Percentiles rank a stretch among this genome's conserved stretches.
phyloP scores from a whole-genome alignment of 768 basidiomycete species.

The Leccinum broughii region DNA sequence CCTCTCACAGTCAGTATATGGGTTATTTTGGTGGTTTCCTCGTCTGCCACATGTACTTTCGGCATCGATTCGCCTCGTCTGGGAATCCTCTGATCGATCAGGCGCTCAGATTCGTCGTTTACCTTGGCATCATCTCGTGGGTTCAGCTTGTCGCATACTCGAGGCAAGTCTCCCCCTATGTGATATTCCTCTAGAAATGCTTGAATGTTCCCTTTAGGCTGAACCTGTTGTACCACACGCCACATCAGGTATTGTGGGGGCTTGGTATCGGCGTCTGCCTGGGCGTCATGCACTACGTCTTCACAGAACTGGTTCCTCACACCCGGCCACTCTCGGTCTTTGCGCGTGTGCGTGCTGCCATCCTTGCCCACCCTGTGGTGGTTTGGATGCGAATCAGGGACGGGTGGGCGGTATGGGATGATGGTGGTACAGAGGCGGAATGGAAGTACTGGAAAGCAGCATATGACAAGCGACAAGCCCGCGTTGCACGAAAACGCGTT shows the following conservation, averaged over 20 bases:
- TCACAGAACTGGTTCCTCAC: constrained; percentile 59
- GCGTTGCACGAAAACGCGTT: constrained; percentile 19
- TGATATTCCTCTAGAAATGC: background rate
- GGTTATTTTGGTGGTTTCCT: constrained; percentile 82
- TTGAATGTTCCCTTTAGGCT: constrained; percentile 42
- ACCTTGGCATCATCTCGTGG: constrained; percentile 55
- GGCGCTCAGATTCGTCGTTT: constrained; percentile 48
- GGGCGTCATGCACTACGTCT: constrained; percentile 54
- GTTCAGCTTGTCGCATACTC: constrained; percentile 74
- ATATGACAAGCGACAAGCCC: constrained; percentile 47
- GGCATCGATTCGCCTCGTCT: constrained; percentile 61
- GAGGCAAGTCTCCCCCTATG: constrained; percentile 45
- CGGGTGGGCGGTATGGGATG: constrained; percentile 79
- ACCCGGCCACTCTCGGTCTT: constrained; percentile 52
- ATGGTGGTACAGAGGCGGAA: constrained; percentile 73
- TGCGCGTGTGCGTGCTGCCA: constrained; percentile 46
- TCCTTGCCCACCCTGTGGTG: constrained; percentile 58
- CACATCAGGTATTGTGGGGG: constrained; percentile 76
- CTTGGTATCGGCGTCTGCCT: constrained; percentile 58
- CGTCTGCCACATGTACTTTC: constrained; percentile 67
- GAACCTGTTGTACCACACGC: constrained; percentile 71
- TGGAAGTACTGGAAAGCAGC: constrained; percentile 65
- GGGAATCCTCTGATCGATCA: constrained; percentile 53
- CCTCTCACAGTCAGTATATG: constrained; percentile 90
- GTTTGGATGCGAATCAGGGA: constrained; percentile 74